Conservation (phyloP, 1,284 basidiomycete genomes). For the Cryptococcus depauperatus region DNA sequence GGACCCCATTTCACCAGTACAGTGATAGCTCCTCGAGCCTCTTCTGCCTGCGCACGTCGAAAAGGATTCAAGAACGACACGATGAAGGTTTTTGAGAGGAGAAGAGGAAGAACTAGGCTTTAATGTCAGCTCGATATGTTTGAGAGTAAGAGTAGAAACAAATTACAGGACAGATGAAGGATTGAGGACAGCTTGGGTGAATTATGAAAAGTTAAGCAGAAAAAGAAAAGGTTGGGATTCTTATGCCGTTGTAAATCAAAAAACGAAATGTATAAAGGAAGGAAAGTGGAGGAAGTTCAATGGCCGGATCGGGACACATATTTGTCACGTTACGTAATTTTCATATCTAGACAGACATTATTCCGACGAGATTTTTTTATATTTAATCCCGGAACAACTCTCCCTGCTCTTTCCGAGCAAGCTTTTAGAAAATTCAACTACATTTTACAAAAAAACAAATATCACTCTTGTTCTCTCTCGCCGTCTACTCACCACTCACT, state of each 20-base stretch:
- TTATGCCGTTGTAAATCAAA: too few species aligned
- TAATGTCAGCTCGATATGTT: too few species aligned
- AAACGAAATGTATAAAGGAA: too few species aligned
- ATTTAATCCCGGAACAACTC: not conserved
- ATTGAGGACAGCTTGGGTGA: not conserved
- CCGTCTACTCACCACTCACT: constrained; percentile 18
- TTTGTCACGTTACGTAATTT: too few species aligned
- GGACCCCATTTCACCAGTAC: constrained; percentile 41
- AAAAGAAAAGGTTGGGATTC: too few species aligned
- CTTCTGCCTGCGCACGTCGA: constrained; percentile 36
- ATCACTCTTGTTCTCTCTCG: not conserved
- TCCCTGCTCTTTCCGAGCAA: constrained; percentile 3
- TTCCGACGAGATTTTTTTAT: not conserved
- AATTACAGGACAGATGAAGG: not conserved
- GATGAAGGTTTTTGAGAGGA: constrained; percentile 21
- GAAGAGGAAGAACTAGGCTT: constrained; percentile 23
- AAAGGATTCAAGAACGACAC: constrained; percentile 43
- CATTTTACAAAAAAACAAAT: not conserved
- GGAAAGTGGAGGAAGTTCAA: too few species aligned
- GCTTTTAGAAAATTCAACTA: not conserved
- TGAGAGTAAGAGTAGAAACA: too few species aligned
- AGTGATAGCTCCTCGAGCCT: constrained; percentile 32
- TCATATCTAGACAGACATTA: too few species aligned
- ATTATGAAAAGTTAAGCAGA: too few species aligned
- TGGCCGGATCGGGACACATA: too few species aligned